These are phyloP conservation scores for Sugiyamaella pinicola DNA, from an alignment of 1,139 yeast species.

Conservation along the genomic window DNA sequence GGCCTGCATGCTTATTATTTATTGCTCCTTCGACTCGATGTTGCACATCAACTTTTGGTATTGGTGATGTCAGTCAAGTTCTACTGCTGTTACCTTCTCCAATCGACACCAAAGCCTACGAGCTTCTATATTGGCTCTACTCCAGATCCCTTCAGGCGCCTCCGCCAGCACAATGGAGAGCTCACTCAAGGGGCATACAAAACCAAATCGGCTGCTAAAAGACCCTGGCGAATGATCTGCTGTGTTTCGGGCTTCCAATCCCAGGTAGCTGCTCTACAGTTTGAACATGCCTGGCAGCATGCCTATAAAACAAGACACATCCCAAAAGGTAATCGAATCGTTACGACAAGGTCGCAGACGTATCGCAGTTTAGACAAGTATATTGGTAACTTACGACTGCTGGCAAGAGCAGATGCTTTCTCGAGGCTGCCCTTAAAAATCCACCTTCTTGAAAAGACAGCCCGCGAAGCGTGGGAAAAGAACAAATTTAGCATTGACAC, in stretches of 20 bases:
- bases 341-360: constrained; percentile 28
- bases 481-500: constrained; percentile 33
- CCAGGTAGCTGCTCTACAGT: constrained; percentile 69
- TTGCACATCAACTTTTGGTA: neutral
- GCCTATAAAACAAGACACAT: constrained; percentile 66
- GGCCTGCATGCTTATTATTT: too few species aligned
- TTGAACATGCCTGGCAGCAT: constrained; percentile 79
- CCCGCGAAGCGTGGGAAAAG: constrained; percentile 31
- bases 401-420: constrained; percentile 45
- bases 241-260: constrained; percentile 73
- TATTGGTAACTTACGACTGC: constrained; percentile 54
- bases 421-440: constrained; percentile 33
- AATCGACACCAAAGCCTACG: constrained; percentile 56
- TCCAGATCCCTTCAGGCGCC: constrained; percentile 66
- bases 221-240: constrained; percentile 75
- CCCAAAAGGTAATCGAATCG: constrained; percentile 35
- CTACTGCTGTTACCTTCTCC: constrained; percentile 69
- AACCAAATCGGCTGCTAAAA: constrained; percentile 55
- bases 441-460: constrained; percentile 34
- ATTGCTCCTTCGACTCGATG: too few species aligned
- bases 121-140: constrained; percentile 78
- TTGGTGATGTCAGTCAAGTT: constrained; percentile 39
- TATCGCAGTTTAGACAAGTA: constrained; percentile 51
- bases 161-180: constrained; percentile 79
- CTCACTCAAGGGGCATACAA: constrained; percentile 60